Percentiles rank a stretch among this genome's conserved stretches.
These are phyloP conservation scores for Meyerozyma athensensis DNA, from an alignment of 1,139 yeast species.

Conservation along the genomic window DNA sequence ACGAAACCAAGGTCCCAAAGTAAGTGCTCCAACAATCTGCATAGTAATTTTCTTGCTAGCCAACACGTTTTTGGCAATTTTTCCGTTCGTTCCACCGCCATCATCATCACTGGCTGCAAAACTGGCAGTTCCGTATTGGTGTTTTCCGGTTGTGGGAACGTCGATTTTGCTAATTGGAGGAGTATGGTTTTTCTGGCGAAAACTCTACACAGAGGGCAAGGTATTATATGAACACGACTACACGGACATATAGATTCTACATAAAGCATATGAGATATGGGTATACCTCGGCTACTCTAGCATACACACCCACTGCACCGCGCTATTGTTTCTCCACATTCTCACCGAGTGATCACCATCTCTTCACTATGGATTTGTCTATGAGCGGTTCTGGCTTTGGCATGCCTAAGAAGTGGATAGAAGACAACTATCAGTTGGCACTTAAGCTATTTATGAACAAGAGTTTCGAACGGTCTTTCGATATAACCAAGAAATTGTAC, in stretches of 20 bases:
- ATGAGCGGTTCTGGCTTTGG: slow-evolving; percentile 1
- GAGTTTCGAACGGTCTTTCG: slow-evolving; percentile 32
- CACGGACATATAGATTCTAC: background rate
- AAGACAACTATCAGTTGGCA: slow-evolving; percentile 31
- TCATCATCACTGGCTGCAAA: slow-evolving; percentile 15
- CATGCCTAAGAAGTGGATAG: slow-evolving; percentile 14
- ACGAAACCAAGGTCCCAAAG: slow-evolving; percentile 11
- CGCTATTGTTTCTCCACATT: slow-evolving; percentile 1
- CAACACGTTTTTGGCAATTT: slow-evolving; percentile 48
- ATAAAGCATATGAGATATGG: background rate
- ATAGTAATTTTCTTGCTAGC: slow-evolving; percentile 40
- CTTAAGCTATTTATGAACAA: slow-evolving; percentile 38
- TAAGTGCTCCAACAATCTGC: slow-evolving; percentile 28
- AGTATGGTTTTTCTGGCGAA: slow-evolving; percentile 15
- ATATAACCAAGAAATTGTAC: slow-evolving; percentile 23
- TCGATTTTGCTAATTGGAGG: slow-evolving; percentile 44
- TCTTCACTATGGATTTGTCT: slow-evolving; percentile 1
- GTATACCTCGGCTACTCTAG: slow-evolving; percentile 1
- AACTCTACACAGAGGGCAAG: background rate
- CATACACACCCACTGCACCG: background rate
- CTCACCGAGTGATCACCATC: too few species aligned
- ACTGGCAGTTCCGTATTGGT: slow-evolving; percentile 46
- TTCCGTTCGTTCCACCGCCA: slow-evolving; percentile 57
- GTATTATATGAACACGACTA: slow-evolving; percentile 1
- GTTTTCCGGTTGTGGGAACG: slow-evolving; percentile 53